Conservation (phyloP, 495 filamentous ascomycete genomes). For the Sabuloglossum arenarium region DNA sequence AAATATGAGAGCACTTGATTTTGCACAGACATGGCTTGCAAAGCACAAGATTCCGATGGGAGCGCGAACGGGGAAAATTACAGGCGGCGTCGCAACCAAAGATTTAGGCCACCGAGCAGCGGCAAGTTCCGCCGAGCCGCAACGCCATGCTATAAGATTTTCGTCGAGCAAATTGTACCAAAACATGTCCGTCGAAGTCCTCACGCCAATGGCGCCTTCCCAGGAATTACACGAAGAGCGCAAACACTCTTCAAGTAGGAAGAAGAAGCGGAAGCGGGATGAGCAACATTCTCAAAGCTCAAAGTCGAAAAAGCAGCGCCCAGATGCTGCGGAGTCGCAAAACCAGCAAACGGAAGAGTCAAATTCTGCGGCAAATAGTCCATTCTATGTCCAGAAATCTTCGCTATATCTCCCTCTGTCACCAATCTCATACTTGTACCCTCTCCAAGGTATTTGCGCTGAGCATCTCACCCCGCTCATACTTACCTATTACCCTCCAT, state of each 20-base stretch:
- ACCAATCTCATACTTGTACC: conserved; percentile 39
- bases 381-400: conserved; percentile 38
- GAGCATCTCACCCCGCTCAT: conserved; percentile 60
- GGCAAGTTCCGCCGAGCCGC: conserved; percentile 2
- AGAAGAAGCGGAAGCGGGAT: conserved; percentile 34
- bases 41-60: background rate
- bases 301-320: conserved; percentile 23
- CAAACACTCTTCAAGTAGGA: conserved; percentile 13
- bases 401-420: conserved; percentile 53
- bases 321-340: conserved; percentile 9
- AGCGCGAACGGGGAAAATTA: background rate
- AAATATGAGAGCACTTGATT: conserved; percentile 48
- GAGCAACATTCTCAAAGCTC: conserved; percentile 20
- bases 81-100: background rate
- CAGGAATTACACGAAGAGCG: background rate
- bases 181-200: background rate
- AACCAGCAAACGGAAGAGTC: conserved; percentile 15
- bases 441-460: conserved; percentile 43
- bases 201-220: background rate
- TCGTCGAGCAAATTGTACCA: background rate
- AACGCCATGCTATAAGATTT: background rate
- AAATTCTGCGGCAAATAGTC: conserved; percentile 15
- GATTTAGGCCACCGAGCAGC: background rate
- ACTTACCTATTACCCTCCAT: conserved; percentile 51
- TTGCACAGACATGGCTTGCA: background rate